These are phyloP conservation scores for Hura crepitans DNA, from an alignment of 441 rosid genomes.

Conservation along the genomic window DNA sequence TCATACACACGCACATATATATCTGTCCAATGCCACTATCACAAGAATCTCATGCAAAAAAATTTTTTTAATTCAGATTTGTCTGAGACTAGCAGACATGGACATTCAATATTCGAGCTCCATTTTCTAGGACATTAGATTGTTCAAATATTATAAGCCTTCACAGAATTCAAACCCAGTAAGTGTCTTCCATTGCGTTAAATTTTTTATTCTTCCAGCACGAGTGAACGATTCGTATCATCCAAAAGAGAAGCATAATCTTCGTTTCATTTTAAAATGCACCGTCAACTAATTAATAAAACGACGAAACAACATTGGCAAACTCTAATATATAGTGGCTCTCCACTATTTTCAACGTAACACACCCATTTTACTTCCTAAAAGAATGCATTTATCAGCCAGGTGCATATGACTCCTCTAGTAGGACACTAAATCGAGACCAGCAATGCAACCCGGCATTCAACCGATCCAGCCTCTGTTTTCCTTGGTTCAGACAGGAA, in stretches of 20 bases:
- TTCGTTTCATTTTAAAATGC: conserved; percentile 3
- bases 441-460: too few relatives aligned
- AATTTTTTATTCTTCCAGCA: not conserved
- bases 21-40: conserved; percentile 22
- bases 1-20: too few relatives aligned
- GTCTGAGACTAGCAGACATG: conserved; percentile 34
- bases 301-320: conserved; percentile 18
- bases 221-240: conserved; percentile 27
- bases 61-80: conserved; percentile 22
- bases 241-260: conserved; percentile 35
- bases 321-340: conserved; percentile 19
- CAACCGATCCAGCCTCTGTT: too few relatives aligned
- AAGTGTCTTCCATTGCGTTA: not conserved
- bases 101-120: conserved; percentile 24
- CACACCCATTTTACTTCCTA: conserved; percentile 5
- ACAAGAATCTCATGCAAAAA: not conserved
- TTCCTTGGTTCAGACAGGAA: too few relatives aligned
- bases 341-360: conserved; percentile 18
- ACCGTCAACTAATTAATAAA: not conserved
- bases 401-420: not conserved
- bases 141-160: conserved; percentile 14
- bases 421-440: too few relatives aligned
- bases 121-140: conserved; percentile 26
- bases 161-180: conserved; percentile 28
- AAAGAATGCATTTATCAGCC: not conserved